Evolutionary conservation across 2,329 filamentous ascomycete genomes (phyloP).

Genomic region (Ramularia endophylla): DNA sequence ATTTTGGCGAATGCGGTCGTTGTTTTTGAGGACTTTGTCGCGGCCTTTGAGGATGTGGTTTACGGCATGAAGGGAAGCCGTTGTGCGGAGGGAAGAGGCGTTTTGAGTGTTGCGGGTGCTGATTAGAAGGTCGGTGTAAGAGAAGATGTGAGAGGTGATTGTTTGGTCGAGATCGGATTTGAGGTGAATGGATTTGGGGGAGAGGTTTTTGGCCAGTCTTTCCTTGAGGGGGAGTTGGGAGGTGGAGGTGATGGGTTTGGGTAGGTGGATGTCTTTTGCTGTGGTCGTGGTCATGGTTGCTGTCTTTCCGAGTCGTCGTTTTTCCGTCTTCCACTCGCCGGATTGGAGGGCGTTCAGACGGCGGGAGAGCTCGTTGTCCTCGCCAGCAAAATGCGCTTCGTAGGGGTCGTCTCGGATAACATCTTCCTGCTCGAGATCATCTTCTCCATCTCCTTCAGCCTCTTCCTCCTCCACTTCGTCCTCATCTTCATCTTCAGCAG

Average conservation of each 20-base stretch:
- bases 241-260: background rate
- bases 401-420: slow-evolving; percentile 56
- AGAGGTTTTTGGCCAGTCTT: slow-evolving; percentile 54
- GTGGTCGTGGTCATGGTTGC: slow-evolving; percentile 9
- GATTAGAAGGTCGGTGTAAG: slow-evolving; percentile 75
- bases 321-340: slow-evolving; percentile 42
- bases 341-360: slow-evolving; percentile 43
- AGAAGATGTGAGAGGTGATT: slow-evolving; percentile 67
- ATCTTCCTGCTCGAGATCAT: slow-evolving; percentile 42
- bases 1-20: slow-evolving; percentile 63
- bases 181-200: slow-evolving; percentile 51
- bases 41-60: slow-evolving; percentile 94
- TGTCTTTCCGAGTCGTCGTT: slow-evolving; percentile 14
- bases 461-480: slow-evolving; percentile 39
- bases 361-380: slow-evolving; percentile 54
- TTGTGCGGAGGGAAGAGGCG: slow-evolving; percentile 60
- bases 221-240: slow-evolving; percentile 60
- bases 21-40: slow-evolving; percentile 89
- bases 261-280: background rate
- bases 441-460: slow-evolving; percentile 25
- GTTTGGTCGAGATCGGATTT: slow-evolving; percentile 52
- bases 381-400: slow-evolving; percentile 68
- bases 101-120: slow-evolving; percentile 66
- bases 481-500: slow-evolving; percentile 28
- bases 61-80: slow-evolving; percentile 75